A percentile compares a stretch with the other conserved stretches of the same genome.
Evolutionary conservation across 2,329 filamentous ascomycete species (phyloP).

Genomic region (Trichoderma pleuroti): DNA sequence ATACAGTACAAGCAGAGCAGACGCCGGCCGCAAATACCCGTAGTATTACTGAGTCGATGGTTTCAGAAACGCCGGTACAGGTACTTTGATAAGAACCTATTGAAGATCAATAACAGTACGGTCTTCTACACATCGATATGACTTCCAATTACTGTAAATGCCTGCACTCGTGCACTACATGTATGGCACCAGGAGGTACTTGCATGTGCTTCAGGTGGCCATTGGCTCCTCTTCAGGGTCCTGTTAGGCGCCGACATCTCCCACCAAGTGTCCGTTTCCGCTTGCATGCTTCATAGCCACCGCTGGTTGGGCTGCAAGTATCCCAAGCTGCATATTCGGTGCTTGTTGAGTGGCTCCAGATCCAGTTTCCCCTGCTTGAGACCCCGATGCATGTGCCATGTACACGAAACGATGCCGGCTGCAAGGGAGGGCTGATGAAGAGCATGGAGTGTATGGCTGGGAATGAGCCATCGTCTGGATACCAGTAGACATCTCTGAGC

Average conservation of each 20-base stretch:
- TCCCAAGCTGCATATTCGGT: not conserved
- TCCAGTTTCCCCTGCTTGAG: not conserved
- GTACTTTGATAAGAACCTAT: not conserved
- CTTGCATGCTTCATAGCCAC: not conserved
- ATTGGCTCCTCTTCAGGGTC: not conserved
- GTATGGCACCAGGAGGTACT: not conserved
- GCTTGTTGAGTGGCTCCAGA: not conserved
- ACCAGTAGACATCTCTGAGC: not conserved
- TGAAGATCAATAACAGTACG: not conserved
- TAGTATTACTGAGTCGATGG: not conserved
- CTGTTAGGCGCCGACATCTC: not conserved
- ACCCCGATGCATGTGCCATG: not conserved
- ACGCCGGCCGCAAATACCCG: not conserved
- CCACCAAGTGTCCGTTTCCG: not conserved
- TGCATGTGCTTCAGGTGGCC: not conserved
- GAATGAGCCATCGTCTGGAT: not conserved
- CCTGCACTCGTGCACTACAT: no score
- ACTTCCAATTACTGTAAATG: not conserved
- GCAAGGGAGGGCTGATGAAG: not conserved
- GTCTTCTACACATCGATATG: not conserved
- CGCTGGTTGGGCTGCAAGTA: slow-evolving; percentile 9
- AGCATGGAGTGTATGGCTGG: not conserved
- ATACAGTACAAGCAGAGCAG: not conserved
- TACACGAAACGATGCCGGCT: not conserved
- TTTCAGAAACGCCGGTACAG: not conserved